Evolutionary conservation across 208 protist genomes (phyloP), one percentile per base, ranked within the genome.

Genomic region (Wallacemonas sp.): DNA sequence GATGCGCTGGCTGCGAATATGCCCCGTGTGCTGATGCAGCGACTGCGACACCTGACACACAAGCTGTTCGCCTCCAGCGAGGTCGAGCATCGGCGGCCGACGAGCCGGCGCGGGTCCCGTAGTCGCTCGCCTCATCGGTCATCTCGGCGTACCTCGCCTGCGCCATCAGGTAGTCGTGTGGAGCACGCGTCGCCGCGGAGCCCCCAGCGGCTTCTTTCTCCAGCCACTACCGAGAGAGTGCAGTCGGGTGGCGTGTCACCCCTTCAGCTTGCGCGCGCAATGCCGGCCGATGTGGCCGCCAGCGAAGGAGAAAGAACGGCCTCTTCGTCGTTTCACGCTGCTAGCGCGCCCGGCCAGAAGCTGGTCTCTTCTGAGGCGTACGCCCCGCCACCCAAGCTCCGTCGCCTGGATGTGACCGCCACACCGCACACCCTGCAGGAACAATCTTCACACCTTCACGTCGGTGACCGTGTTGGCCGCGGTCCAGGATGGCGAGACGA

Each of bases 391-490:
- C 52, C 52, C 7, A 59, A 59, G 32, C 31, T 59, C 8, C 52
- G 52, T 4, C 52, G 52, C 52, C 52, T 59, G 7, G 52, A 59
- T 3, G 26, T 3, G 3, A 10, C 52, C 4, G 0, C 29, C 14
- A 41, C 14, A 18, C 3, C 31, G 12, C 29, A 10, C 14, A 26
- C 31, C 5, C 33, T 65, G n/a, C 38, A 48, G n/a, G 26, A 65
- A 16, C 59, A 59, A 42, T 25, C 31, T 23, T n/a, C n/a, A 10
- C 26, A 42, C 22, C 26, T 59, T 25, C 25, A n/a, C 16, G 3
- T 81, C n/a, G 89, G 86, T 28, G 86, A 92, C 11, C 72, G 72
- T 20, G 86, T 95, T 4, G 86, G 79, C 18, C 76, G 89, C 44
- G 89, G 89, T 22, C 89, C 89, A 14, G 76, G 77, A 26, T 95